Base-by-base conservation (phyloP, 2,329 filamentous ascomycete genomes). In the Aspergillus sp. region DNA sequence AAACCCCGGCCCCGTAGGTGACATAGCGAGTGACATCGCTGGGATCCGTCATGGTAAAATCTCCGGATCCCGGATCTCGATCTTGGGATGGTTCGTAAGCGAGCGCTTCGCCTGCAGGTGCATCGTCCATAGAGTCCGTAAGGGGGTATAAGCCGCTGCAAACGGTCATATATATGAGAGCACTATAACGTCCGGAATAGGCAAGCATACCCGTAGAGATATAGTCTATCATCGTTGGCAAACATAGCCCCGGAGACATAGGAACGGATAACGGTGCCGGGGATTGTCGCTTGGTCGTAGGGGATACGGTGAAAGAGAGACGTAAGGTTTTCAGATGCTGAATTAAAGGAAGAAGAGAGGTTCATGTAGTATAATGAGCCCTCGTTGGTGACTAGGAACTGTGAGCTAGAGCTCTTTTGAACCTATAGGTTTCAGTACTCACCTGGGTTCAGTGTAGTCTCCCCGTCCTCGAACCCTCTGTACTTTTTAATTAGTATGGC, bases 201-300 rank as follows among this genome's bases (percentile, higher is more conserved):
- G 27, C 27, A 30, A 30, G 5, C 20, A 13, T 41, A 75, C 74
- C 88, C 88, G 55, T 87, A 90, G 2, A 87, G 76, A 64, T 81
- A 86, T 65, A 86, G 86, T 60, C 88, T 81, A 48, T 80, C 74
- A 57, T 89, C 76, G 64, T 89, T 90, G 51, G 80, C 81, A 34
- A 91, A 81, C 75, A 90, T 82, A 6, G 78, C 83, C 2, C 88
- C 88, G 59, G 89, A 86, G 13, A 77, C 60, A 60, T 83, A 88
- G 62, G 83, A 83, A 0, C 85, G 85, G 0, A 79, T 77, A 46
- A 81, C 59, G 60, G 82, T 83, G 61, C 81, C 84, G 19, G 72
- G 70, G 3, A 76, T 77, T 6, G 80, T 77, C 39, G 77, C 78
- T 60, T 85, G 87, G 3, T 79, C 75, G 37, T 30, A 30, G 27